Evolutionary conservation across 768 basidiomycete genomes (phyloP).

Genomic region (Porphyrellus cyaneotinctus): DNA sequence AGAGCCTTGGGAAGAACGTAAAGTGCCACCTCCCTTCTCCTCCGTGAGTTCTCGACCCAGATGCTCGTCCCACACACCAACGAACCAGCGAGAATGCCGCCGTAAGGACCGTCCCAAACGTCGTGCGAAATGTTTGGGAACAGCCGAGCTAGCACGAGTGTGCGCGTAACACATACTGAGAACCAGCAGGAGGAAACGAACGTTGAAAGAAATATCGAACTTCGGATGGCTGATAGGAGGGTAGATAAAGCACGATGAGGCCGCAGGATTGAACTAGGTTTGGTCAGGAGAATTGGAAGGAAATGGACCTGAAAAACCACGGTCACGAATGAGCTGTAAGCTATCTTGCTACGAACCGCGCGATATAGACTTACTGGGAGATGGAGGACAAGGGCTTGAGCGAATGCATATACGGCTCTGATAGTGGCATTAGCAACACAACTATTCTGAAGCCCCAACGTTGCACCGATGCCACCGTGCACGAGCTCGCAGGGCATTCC

Average conservation of each 20-base stretch:
- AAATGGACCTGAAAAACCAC: slow-evolving; percentile 56
- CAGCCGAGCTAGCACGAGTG: slow-evolving; percentile 57
- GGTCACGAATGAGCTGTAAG: not conserved
- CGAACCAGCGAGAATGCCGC: slow-evolving; percentile 62
- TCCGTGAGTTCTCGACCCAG: slow-evolving; percentile 67
- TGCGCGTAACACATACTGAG: slow-evolving; percentile 64
- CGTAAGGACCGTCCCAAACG: slow-evolving; percentile 75
- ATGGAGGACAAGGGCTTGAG: slow-evolving; percentile 62
- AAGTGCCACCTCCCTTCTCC: slow-evolving; percentile 75
- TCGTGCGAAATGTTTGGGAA: slow-evolving; percentile 70
- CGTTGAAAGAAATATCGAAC: slow-evolving; percentile 66
- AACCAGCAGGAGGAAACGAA: slow-evolving; percentile 73
- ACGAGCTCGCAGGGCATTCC: slow-evolving; percentile 76
- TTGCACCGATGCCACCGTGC: slow-evolving; percentile 52
- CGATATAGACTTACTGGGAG: slow-evolving; percentile 53
- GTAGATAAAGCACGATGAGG: slow-evolving; percentile 39
- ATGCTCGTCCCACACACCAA: slow-evolving; percentile 72
- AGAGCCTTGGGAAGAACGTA: slow-evolving; percentile 75
- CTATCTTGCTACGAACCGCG: not conserved
- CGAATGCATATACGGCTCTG: slow-evolving; percentile 54
- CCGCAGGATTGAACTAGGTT: slow-evolving; percentile 49
- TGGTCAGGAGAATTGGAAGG: slow-evolving; percentile 58
- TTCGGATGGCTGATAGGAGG: slow-evolving; percentile 52
- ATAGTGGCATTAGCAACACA: slow-evolving; percentile 57
- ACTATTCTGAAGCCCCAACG: slow-evolving; percentile 46